These are phyloP conservation scores for Yamadazyma pseudoaaseri DNA, from an alignment of 1,139 yeast species.

Conservation along the genomic window DNA sequence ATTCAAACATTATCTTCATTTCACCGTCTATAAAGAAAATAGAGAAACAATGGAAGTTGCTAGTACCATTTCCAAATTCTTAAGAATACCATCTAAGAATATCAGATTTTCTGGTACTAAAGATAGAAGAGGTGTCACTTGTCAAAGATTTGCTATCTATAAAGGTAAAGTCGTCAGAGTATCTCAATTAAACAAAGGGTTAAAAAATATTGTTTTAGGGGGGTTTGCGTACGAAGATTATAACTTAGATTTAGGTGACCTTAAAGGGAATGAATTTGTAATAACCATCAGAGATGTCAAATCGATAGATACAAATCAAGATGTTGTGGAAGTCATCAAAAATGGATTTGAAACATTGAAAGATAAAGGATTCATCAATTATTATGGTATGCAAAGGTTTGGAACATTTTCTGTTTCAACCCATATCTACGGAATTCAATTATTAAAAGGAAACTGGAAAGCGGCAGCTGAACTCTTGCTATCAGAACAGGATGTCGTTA, in stretches of 20 bases:
- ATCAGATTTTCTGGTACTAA: constrained; percentile 92
- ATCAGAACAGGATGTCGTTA: constrained; percentile 79
- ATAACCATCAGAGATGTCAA: constrained; percentile 77
- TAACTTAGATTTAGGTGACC: constrained; percentile 73
- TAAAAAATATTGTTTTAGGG: constrained; percentile 75
- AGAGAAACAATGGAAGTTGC: constrained; percentile 98
- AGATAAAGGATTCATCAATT: constrained; percentile 80
- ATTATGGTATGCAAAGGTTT: constrained; percentile 96
- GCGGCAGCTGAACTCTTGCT: constrained; percentile 75
- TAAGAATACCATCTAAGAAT: constrained; percentile 67
- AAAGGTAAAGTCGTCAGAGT: constrained; percentile 77
- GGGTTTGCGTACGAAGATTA: constrained; percentile 67
- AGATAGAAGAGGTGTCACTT: constrained; percentile 94
- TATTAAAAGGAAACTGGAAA: constrained; percentile 75
- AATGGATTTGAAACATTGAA: constrained; percentile 58
- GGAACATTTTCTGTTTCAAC: constrained; percentile 95
- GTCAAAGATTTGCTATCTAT: constrained; percentile 74
- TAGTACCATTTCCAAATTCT: constrained; percentile 64
- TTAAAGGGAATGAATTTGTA: constrained; percentile 82
- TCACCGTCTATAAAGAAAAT: constrained; percentile 87
- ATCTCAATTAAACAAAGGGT: constrained; percentile 68
- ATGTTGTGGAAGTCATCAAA: constrained; percentile 43
- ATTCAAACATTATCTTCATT: constrained; percentile 66
- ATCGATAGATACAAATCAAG: constrained; percentile 27
- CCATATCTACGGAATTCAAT: constrained; percentile 74